phyloP scores from a whole-genome alignment of 352 stramenopile species.

The Globisporangium okanoganense region DNA sequence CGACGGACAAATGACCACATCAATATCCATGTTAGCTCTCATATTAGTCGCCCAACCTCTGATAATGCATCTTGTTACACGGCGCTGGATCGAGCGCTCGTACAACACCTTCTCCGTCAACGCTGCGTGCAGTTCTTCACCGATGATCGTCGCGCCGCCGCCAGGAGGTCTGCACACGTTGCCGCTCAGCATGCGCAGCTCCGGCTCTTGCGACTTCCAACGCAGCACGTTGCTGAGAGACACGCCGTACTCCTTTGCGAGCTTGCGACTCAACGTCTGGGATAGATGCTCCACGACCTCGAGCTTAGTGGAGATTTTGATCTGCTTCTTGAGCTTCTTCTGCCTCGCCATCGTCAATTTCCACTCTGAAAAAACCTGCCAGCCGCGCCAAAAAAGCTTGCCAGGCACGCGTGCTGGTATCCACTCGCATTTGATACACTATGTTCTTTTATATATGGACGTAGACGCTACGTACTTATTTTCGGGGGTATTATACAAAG shows the following conservation, averaged over 20 bases:
- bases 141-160: not conserved
- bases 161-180: not conserved
- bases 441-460: no score
- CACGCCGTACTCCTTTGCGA: not conserved
- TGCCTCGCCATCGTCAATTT: not conserved
- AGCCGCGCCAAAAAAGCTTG: not conserved
- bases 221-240: not conserved
- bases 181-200: slow-evolving; percentile 1
- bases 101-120: not conserved
- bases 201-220: not conserved
- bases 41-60: not conserved
- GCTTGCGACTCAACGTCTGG: not conserved
- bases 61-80: not conserved
- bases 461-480: no score
- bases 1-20: not conserved
- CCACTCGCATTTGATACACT: no score
- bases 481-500: no score
- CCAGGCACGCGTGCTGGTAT: not conserved
- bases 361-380: not conserved
- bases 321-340: not conserved
- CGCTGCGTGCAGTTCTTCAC: not conserved
- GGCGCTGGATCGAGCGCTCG: not conserved
- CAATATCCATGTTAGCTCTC: not conserved
- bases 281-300: not conserved
- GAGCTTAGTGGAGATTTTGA: not conserved